A percentile compares a stretch with the other conserved stretches of the same genome.
phyloP scores from a whole-genome alignment of 192 early-diverging fungal species.

The Podila epicladia region DNA sequence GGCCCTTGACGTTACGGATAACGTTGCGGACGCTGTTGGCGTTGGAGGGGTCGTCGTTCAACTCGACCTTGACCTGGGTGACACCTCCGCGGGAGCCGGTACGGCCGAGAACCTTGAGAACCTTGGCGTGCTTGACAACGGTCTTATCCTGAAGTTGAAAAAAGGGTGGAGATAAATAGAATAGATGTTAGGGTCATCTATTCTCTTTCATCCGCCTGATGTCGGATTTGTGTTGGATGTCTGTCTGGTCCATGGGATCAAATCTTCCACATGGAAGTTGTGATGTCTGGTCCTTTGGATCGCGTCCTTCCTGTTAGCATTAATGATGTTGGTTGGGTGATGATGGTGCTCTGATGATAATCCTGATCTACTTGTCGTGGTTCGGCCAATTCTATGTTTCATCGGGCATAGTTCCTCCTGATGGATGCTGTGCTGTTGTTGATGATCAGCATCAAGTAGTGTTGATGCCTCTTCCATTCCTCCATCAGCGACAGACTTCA shows the following conservation, averaged over 20 bases:
- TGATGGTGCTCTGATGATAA: neutral
- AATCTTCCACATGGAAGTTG: too few species aligned
- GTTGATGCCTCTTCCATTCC: too few species aligned
- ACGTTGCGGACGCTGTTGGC: slow-evolving; percentile 79
- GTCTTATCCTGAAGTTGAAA: slow-evolving; percentile 53
- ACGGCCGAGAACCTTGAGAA: slow-evolving; percentile 97
- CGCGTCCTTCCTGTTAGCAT: too few species aligned
- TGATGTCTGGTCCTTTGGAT: too few species aligned
- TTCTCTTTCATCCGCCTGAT: too few species aligned
- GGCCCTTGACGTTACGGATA: slow-evolving; percentile 99
- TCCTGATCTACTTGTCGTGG: neutral
- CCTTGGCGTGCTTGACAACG: slow-evolving; percentile 91
- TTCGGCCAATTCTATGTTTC: neutral
- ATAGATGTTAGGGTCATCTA: neutral
- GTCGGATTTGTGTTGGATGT: too few species aligned
- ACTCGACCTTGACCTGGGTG: slow-evolving; percentile 99
- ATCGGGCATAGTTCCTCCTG: neutral
- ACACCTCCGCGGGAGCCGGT: slow-evolving; percentile 99
- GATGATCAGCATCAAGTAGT: too few species aligned
- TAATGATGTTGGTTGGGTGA: neutral
- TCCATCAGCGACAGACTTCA: too few species aligned
- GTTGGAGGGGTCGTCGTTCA: slow-evolving; percentile 91
- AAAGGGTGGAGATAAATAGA: neutral
- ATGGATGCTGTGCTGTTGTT: too few species aligned
- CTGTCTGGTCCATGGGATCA: too few species aligned